Percentiles rank a stretch among this genome's conserved stretches.
Conservation (phyloP, 805 yeast species). For the Lipomyces oligophaga region DNA sequence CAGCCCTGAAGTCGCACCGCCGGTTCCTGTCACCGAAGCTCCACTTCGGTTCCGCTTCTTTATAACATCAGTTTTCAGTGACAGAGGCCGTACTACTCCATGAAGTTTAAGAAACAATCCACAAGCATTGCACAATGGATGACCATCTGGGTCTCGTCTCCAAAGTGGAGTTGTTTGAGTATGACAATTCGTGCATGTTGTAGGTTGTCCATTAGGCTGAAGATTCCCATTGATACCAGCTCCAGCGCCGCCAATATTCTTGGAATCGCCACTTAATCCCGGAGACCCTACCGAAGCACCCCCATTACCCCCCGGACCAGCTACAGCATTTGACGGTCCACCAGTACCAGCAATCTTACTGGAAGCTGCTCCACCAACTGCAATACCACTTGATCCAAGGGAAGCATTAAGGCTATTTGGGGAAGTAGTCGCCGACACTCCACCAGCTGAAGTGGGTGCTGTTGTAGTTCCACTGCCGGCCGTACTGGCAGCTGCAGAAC, state of each 20-base stretch:
- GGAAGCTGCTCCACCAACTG: neutral
- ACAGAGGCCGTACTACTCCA: slow-evolving; percentile 91
- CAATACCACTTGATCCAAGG: slow-evolving; percentile 1
- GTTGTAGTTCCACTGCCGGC: slow-evolving; percentile 7
- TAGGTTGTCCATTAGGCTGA: slow-evolving; percentile 24
- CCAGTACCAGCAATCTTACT: neutral
- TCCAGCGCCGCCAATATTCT: slow-evolving; percentile 16
- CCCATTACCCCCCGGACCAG: neutral
- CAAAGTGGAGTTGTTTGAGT: slow-evolving; percentile 92
- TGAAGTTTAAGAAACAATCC: slow-evolving; percentile 88
- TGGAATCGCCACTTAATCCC: slow-evolving; percentile 9
- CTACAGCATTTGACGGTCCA: slow-evolving; percentile 2
- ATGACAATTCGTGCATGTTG: slow-evolving; percentile 58
- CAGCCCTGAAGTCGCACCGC: neutral
- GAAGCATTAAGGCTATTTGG: slow-evolving; percentile 8
- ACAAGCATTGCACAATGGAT: slow-evolving; percentile 93
- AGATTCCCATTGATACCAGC: no score
- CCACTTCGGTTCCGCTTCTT: slow-evolving; percentile 77
- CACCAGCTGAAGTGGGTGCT: slow-evolving; percentile 9
- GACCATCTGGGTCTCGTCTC: slow-evolving; percentile 90
- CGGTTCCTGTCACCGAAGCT: slow-evolving; percentile 22
- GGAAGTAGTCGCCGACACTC: slow-evolving; percentile 11
- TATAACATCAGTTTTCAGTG: slow-evolving; percentile 86
- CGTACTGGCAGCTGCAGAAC: slow-evolving; percentile 5
- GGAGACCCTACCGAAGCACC: slow-evolving; percentile 4